Conservation (phyloP, 768 basidiomycete species). For the Phlebiopsis gigantea region DNA sequence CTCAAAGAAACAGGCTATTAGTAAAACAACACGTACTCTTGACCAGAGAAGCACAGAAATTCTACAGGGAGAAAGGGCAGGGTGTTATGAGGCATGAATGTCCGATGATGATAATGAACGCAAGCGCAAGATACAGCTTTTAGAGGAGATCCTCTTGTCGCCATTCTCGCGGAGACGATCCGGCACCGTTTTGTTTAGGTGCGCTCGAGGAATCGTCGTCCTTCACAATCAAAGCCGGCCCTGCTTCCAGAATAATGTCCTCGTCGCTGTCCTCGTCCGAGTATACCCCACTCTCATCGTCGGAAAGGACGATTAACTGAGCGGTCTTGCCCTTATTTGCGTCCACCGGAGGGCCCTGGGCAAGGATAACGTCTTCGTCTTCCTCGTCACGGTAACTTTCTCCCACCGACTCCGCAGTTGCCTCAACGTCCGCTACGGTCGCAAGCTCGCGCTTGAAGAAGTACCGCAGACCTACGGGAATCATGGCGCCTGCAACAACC, state of each 20-base stretch:
- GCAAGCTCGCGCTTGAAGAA: slow-evolving; percentile 67
- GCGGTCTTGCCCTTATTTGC: slow-evolving; percentile 35
- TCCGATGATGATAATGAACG: not conserved
- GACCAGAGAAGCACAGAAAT: not conserved
- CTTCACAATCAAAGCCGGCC: slow-evolving; percentile 54
- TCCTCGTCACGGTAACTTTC: slow-evolving; percentile 28
- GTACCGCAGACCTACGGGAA: slow-evolving; percentile 85
- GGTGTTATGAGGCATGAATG: not conserved
- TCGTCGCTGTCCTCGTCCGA: slow-evolving; percentile 50
- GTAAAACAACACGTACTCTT: slow-evolving; percentile 7
- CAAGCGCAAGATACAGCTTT: not conserved
- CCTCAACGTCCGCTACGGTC: slow-evolving; percentile 30
- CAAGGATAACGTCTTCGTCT: slow-evolving; percentile 44
- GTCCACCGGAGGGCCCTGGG: slow-evolving; percentile 46
- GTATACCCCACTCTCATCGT: slow-evolving; percentile 33
- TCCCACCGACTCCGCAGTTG: slow-evolving; percentile 28
- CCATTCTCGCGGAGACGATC: slow-evolving; percentile 9
- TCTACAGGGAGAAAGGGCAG: not conserved
- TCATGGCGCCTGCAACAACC: slow-evolving; percentile 86
- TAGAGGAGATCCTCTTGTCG: slow-evolving; percentile 11
- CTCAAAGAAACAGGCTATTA: not conserved
- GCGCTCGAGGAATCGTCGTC: slow-evolving; percentile 13
- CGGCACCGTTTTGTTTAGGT: not conserved
- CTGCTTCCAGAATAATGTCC: slow-evolving; percentile 72
- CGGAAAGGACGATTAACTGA: slow-evolving; percentile 27